phyloP scores from a whole-genome alignment of 2,329 filamentous ascomycete genomes.

The Emericellopsis atlantica region DNA sequence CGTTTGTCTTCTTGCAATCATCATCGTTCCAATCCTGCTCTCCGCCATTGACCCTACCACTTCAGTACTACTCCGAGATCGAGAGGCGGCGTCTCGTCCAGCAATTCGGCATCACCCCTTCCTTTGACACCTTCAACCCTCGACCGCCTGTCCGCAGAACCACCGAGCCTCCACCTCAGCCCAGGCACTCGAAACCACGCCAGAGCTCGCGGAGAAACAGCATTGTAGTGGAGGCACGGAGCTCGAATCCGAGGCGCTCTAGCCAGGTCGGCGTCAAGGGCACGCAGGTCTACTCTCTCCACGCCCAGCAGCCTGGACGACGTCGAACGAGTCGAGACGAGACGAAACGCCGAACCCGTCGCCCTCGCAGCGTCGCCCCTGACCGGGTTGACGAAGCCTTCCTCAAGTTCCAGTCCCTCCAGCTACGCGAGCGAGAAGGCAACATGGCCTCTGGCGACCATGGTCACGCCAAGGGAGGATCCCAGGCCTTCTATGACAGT shows the following conservation, averaged over 20 bases:
- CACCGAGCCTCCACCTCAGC: background rate
- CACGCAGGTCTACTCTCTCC: slow-evolving; percentile 9
- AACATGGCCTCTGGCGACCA: background rate
- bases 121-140: background rate
- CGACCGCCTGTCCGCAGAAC: background rate
- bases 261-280: background rate
- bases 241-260: background rate
- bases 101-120: slow-evolving; percentile 12
- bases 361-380: slow-evolving; percentile 22
- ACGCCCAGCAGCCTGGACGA: slow-evolving; percentile 55
- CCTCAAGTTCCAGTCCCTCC: slow-evolving; percentile 5
- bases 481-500: slow-evolving; percentile 49
- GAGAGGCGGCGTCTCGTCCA: slow-evolving; percentile 58
- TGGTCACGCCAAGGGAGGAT: slow-evolving; percentile 16
- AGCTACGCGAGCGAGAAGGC: background rate
- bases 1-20: too few species aligned
- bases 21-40: too few species aligned
- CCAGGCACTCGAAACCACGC: background rate
- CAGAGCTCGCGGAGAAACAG: background rate
- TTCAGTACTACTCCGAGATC: slow-evolving; percentile 59
- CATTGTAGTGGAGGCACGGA: too few species aligned
- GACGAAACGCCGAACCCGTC: slow-evolving; percentile 40
- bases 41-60: too few species aligned
- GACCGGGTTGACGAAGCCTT: slow-evolving; percentile 13
- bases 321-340: slow-evolving; percentile 62